Base-by-base conservation (phyloP, 441 rosid genomes). In the Codiaeum variegatum region DNA sequence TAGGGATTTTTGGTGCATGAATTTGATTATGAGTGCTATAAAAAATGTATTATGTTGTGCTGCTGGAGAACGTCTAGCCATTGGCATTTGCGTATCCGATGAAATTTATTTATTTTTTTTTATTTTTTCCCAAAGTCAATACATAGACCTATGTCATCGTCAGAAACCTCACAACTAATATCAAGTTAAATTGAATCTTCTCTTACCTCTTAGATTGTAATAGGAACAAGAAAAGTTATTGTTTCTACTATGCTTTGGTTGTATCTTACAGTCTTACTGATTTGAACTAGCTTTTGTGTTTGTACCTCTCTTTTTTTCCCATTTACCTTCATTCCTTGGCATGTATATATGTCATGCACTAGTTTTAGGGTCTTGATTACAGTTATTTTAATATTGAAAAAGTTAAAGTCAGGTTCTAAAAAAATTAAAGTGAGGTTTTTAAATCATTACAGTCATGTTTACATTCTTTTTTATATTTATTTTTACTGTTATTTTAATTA, bases 401-500 rank as follows among this genome's bases (percentile, higher is more conserved):
- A n/a, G n/a, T n/a, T n/a, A n/a, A n/a, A n/a, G n/a, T n/a, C n/a
- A n/a, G n/a, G n/a, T n/a, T n/a, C n/a, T n/a, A n/a, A n/a, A n/a
- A n/a, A n/a, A n/a, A n/a, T n/a, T n/a, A n/a, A n/a, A n/a, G n/a
- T n/a, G n/a, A n/a, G n/a, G n/a, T n/a, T n/a, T n/a, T n/a, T n/a
- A n/a, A n/a, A n/a, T n/a, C n/a, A n/a, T n/a, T n/a, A n/a, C n/a
- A n/a, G n/a, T n/a, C n/a, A n/a, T n/a, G n/a, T n/a, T n/a, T n/a
- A n/a, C n/a, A n/a, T n/a, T n/a, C n/a, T n/a, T n/a, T n/a, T n/a
- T n/a, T n/a, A n/a, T n/a, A n/a, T n/a, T n/a, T n/a, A n/a, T n/a
- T 79, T 86, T 87, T 47, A 93, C 90, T 21, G 90, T 90, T 31
- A 69, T 94, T 79, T 81, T 94, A 77, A 90, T 85, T 79, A 89